phyloP scores from a whole-genome alignment of 768 basidiomycete genomes.

The Kwoniella mangroviensis region DNA sequence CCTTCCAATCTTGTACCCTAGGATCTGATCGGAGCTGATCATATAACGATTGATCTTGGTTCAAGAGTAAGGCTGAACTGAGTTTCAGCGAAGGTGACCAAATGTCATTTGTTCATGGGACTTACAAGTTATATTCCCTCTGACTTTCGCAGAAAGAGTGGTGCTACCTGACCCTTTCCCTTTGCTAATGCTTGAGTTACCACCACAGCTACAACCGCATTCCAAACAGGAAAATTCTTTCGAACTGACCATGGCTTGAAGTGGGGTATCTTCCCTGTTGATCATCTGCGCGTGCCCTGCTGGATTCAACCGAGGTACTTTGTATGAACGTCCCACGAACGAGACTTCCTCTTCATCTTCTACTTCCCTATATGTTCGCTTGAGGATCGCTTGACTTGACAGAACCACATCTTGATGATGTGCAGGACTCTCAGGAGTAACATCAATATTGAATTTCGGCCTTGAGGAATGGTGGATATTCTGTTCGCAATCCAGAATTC shows the following conservation, averaged over 20 bases:
- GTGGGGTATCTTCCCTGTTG: no score
- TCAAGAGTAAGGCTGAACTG: slow-evolving; percentile 18
- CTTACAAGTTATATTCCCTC: not conserved
- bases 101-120: no score
- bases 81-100: not conserved
- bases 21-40: not conserved
- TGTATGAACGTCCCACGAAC: not conserved
- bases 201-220: no score
- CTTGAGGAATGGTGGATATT: no score
- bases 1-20: slow-evolving; percentile 29
- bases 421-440: no score
- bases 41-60: slow-evolving; percentile 13
- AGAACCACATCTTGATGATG: no score
- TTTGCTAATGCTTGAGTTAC: not conserved
- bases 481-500: no score
- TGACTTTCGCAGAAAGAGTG: not conserved
- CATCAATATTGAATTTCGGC: no score
- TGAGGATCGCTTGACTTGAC: no score
- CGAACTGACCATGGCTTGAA: no score
- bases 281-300: no score
- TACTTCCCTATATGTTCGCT: not conserved
- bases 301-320: not conserved
- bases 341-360: not conserved
- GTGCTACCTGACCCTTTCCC: not conserved
- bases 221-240: no score